Base-by-base conservation (phyloP, 371 early-diverging fungal species). In the Mortierella sp. region DNA sequence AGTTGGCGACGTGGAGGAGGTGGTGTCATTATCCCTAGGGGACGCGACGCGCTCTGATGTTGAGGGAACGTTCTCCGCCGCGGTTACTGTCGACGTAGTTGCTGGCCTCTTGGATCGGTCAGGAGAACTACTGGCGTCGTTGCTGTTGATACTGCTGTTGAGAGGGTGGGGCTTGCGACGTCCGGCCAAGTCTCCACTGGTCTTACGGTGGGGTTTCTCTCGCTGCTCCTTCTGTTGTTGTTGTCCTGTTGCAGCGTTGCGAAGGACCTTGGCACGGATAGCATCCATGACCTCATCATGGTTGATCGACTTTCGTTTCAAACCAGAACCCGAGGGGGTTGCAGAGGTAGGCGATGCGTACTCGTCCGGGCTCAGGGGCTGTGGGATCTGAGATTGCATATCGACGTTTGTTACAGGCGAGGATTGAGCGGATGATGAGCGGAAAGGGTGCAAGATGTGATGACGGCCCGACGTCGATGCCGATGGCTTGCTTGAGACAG, bases 241-340 rank as follows among this genome's bases (percentile, higher is more conserved):
- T 4, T 79, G 82, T 16, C 79, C 82, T 43, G 79, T 21, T 7
- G 68, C 41, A 35, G 65, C 82, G 63, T 86, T 86, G 41, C 86
- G 49, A 38, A 86, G 68, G 35, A 82, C 86, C 71, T 86, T 86
- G 56, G 86, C 86, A 0, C 86, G 74, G 32, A 86, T 82, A 1
- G 86, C 86, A 54, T 86, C 86, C 86, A 86, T 86, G 58, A 86
- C 75, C 0, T 82, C 86, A 24, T 86, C 86, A 44, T 86, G 86
- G n/a, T 82, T 82, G 72, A 79, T 75, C 35, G 82, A 82, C 68
- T 86, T 86, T 46, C 86, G 82, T 60, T 86, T 86, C 72, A 82
- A 44, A 7, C 82, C 74, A 8, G 70, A 72, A 16, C 75, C 79
- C 21, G 80, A 82, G 0, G 82, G 79, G 0, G 75, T 71, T 5